A percentile compares a stretch with the other conserved stretches of the same genome.
Evolutionary conservation across 139 green algal genomes (phyloP).

Genomic region (Tetratostichococcus sp.): DNA sequence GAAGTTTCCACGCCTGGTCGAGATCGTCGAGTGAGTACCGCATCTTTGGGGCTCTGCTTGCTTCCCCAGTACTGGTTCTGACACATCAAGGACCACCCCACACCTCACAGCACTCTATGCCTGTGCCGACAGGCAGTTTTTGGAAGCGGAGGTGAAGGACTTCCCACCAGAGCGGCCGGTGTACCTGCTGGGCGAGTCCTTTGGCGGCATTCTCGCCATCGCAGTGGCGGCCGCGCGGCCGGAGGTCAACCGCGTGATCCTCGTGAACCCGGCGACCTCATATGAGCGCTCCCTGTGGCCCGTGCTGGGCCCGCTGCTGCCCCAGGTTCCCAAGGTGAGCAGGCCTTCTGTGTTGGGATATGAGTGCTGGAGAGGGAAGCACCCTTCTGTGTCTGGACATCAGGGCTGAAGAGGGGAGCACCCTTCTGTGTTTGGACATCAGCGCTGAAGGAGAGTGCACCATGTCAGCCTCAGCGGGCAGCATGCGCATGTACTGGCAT

Average conservation of each 20-base stretch:
- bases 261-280: conserved; percentile 87
- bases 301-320: conserved; percentile 57
- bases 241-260: conserved; percentile 50
- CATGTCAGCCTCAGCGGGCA: too few relatives aligned
- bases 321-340: conserved; percentile 36
- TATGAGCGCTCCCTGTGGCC: conserved; percentile 72
- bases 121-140: conserved; percentile 18
- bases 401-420: too few relatives aligned
- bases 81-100: too few relatives aligned
- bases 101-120: too few relatives aligned
- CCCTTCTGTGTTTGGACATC: too few relatives aligned
- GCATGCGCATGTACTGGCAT: too few relatives aligned
- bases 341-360: not conserved
- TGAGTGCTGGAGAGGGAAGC: too few relatives aligned
- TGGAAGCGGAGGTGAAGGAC: conserved; percentile 21
- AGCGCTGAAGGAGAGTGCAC: too few relatives aligned
- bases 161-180: conserved; percentile 52
- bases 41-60: not conserved
- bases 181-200: conserved; percentile 88
- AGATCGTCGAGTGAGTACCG: conserved; percentile 32
- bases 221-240: conserved; percentile 43
- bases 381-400: too few relatives aligned
- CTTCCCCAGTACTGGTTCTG: conserved; percentile 2
- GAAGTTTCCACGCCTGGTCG: conserved; percentile 58
- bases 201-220: conserved; percentile 77